Evolutionary conservation across 1,284 basidiomycete species (phyloP).

Genomic region (Ganoderma sinense): DNA sequence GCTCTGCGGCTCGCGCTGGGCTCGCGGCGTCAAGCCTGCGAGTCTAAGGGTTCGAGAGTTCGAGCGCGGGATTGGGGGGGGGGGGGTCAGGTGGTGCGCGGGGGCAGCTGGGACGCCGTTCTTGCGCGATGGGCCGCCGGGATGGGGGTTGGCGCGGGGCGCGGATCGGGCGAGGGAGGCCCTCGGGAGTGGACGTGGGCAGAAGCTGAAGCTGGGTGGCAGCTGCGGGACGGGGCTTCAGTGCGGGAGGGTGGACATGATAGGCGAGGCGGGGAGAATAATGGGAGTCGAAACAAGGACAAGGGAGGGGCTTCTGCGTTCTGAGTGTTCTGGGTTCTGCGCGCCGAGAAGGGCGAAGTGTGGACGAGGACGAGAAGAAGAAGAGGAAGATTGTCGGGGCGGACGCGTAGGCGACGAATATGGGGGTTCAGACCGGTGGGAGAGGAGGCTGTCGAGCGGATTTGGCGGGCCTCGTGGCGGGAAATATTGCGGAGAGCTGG

Average conservation of each 20-base stretch:
- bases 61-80: background rate
- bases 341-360: background rate
- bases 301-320: background rate
- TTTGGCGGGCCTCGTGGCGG: constrained; percentile 20
- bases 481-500: constrained; percentile 30
- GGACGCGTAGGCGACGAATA: background rate
- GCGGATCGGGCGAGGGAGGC: constrained; percentile 3
- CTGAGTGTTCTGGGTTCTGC: background rate
- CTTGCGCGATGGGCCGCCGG: background rate
- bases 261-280: constrained; percentile 2
- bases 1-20: background rate
- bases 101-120: background rate
- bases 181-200: background rate
- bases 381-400: background rate
- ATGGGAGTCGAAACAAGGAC: background rate
- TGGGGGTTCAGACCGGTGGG: background rate
- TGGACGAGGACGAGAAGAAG: background rate
- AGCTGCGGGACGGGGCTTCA: background rate
- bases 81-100: background rate
- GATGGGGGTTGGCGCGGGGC: background rate
- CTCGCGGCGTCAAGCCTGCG: background rate
- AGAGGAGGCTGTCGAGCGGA: background rate
- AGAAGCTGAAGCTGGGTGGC: background rate
- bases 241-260: background rate
- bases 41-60: background rate